These are phyloP conservation scores for Pestalotiopsis sp. DNA, from an alignment of 2,329 filamentous ascomycete species.

Conservation along the genomic window DNA sequence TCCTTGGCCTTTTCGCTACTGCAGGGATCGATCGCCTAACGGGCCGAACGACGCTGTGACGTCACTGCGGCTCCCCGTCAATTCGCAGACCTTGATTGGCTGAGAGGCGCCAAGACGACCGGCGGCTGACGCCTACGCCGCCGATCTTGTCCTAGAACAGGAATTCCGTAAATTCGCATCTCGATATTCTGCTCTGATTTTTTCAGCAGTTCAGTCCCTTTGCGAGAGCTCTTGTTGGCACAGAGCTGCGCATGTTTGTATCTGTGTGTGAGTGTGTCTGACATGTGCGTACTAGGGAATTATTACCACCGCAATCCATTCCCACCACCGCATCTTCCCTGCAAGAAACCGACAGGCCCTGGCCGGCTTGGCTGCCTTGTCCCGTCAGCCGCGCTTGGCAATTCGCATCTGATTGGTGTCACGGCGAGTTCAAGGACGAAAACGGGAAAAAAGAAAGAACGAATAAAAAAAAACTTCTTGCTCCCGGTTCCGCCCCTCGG, in stretches of 20 bases:
- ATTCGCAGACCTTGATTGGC: background rate
- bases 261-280: background rate
- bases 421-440: background rate
- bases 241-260: background rate
- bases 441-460: background rate
- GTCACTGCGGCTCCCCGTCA: slow-evolving; percentile 6
- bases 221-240: background rate
- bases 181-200: background rate
- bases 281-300: background rate
- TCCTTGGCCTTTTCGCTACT: background rate
- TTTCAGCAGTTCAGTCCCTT: background rate
- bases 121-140: background rate
- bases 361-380: background rate
- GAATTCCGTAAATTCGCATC: background rate
- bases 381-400: background rate
- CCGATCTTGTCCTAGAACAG: background rate
- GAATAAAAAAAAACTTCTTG: background rate
- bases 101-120: background rate
- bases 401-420: background rate
- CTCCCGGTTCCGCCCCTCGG: background rate
- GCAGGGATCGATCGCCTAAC: slow-evolving; percentile 2
- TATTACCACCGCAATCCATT: background rate
- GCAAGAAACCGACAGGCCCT: background rate
- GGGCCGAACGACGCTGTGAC: slow-evolving; percentile 1
- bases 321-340: background rate